phyloP scores from a whole-genome alignment of 2,329 filamentous ascomycete species.

The Capronia americana region DNA sequence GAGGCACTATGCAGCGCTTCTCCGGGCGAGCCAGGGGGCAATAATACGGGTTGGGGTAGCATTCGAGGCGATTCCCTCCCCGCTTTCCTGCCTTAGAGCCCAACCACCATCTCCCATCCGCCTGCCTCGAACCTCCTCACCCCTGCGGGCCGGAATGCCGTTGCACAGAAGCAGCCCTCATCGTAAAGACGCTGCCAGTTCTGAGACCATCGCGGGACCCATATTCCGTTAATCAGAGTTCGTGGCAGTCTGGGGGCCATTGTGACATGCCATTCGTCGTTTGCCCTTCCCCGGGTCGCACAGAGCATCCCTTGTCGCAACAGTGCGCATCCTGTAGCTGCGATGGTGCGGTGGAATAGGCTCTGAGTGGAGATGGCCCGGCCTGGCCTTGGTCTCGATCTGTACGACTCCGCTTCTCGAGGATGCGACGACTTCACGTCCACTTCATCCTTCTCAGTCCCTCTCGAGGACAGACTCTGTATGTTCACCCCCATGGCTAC shows the following conservation, averaged over 20 bases:
- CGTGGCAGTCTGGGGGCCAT: constrained; percentile 13
- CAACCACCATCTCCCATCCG: not conserved
- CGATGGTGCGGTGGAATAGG: not conserved
- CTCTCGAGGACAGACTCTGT: not conserved
- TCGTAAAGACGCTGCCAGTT: constrained; percentile 13
- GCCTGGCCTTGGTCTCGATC: constrained; percentile 19
- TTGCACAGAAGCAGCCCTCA: constrained; percentile 7
- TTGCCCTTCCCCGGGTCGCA: constrained; percentile 11
- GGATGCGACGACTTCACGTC: constrained; percentile 19
- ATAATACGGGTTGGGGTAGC: not conserved
- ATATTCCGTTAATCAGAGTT: constrained; percentile 14
- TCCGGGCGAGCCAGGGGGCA: not conserved
- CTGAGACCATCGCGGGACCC: constrained; percentile 10
- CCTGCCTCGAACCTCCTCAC: not conserved
- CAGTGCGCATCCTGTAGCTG: constrained; percentile 15
- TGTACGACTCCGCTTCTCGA: constrained; percentile 20
- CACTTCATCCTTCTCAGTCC: constrained; percentile 1
- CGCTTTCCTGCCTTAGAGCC: constrained; percentile 2
- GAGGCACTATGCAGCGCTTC: not conserved
- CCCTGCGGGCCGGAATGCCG: not conserved
- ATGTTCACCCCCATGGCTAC: constrained; percentile 10
- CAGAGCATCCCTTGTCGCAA: constrained; percentile 6
- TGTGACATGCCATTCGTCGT: constrained; percentile 13
- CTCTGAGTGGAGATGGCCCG: constrained; percentile 14
- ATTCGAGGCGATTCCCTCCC: not conserved